Evolutionary conservation across 495 filamentous ascomycete species (phyloP).

Genomic region (Neurospora sp.): DNA sequence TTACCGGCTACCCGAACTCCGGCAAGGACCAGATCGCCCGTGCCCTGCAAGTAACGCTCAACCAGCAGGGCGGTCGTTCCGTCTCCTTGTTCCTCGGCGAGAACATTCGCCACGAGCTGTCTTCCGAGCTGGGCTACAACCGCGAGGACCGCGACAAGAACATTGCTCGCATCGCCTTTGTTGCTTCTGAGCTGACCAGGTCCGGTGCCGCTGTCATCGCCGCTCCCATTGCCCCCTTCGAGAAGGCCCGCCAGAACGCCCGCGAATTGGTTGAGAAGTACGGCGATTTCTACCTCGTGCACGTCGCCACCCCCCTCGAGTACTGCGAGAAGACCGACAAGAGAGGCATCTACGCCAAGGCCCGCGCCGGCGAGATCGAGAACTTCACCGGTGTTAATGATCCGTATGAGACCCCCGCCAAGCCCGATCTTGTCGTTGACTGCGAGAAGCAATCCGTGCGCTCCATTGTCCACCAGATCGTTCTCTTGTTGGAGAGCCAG

Average conservation of each 20-base stretch:
- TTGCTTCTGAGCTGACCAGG: slow-evolving; percentile 86
- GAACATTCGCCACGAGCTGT: slow-evolving; percentile 86
- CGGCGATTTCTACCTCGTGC: slow-evolving; percentile 87
- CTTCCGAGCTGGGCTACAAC: slow-evolving; percentile 91
- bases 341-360: slow-evolving; percentile 78
- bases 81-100: slow-evolving; percentile 92
- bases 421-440: slow-evolving; percentile 80
- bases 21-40: slow-evolving; percentile 95
- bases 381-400: slow-evolving; percentile 98
- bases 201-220: slow-evolving; percentile 93
- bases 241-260: slow-evolving; percentile 61
- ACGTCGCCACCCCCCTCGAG: slow-evolving; percentile 88
- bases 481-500: slow-evolving; percentile 80
- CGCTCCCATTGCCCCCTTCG: slow-evolving; percentile 93
- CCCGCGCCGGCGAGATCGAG: slow-evolving; percentile 86
- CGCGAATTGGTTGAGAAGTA: slow-evolving; percentile 76
- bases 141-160: slow-evolving; percentile 89
- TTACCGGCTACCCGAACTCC: slow-evolving; percentile 92
- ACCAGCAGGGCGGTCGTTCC: slow-evolving; percentile 93
- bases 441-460: slow-evolving; percentile 75
- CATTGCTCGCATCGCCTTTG: slow-evolving; percentile 93
- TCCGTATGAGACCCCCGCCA: slow-evolving; percentile 79
- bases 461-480: slow-evolving; percentile 92
- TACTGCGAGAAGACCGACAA: slow-evolving; percentile 92
- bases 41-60: slow-evolving; percentile 91